Conservation (phyloP, 768 basidiomycete species). For the Hericium coralloides region DNA sequence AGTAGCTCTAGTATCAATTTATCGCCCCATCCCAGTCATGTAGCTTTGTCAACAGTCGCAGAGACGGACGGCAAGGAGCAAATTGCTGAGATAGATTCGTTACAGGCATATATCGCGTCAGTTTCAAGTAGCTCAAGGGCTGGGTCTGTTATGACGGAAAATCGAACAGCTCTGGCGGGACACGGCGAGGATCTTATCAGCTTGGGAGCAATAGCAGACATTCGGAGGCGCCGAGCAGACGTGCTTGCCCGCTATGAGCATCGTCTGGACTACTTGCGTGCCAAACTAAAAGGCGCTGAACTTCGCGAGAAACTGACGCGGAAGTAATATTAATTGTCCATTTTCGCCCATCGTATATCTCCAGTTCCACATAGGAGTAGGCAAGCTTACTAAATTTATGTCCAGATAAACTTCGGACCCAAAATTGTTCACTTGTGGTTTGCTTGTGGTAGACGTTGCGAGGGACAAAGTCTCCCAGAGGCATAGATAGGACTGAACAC, state of each 20-base stretch:
- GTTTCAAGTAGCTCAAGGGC: neutral
- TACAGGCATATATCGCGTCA: slow-evolving; percentile 1
- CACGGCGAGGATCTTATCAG: slow-evolving; percentile 29
- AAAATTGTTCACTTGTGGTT: too few species aligned
- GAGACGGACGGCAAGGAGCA: slow-evolving; percentile 32
- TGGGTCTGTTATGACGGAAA: neutral
- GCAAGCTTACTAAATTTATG: too few species aligned
- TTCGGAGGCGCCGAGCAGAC: slow-evolving; percentile 60
- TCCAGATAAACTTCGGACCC: too few species aligned
- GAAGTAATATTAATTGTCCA: slow-evolving; percentile 22
- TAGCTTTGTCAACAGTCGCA: slow-evolving; percentile 41
- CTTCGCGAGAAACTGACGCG: slow-evolving; percentile 73
- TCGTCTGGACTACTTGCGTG: slow-evolving; percentile 71
- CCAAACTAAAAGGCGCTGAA: slow-evolving; percentile 77
- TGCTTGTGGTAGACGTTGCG: too few species aligned
- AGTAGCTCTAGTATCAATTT: slow-evolving; percentile 44
- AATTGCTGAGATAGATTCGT: slow-evolving; percentile 1
- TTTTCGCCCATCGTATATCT: too few species aligned
- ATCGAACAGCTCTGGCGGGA: slow-evolving; percentile 11
- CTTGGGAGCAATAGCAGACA: slow-evolving; percentile 60
- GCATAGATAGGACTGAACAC: too few species aligned
- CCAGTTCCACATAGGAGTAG: too few species aligned
- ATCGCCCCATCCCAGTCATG: slow-evolving; percentile 37
- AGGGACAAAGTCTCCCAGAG: too few species aligned
- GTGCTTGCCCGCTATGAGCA: slow-evolving; percentile 65